Evolutionary conservation across 176 grass and related monocot species (phyloP), one percentile per base, ranked within the genome.

Genomic region (Neostapfia colusana): DNA sequence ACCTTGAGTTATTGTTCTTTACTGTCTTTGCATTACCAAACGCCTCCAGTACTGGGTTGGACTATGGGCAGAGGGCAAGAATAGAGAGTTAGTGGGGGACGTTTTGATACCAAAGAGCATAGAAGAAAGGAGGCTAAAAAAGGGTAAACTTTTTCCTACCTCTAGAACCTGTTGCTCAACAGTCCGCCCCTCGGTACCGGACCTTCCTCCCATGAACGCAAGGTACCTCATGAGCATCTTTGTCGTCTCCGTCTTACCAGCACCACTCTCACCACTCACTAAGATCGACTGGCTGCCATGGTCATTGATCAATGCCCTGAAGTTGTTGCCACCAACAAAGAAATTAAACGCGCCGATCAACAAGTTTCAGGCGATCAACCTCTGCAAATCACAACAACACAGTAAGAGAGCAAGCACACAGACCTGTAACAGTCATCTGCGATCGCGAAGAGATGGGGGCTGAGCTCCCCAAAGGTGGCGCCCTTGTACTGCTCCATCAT

Each of bases 401-500:
- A 16, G 12, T 67, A 25, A 11, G 7, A 35, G n/a, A 21, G 10
- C 79, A 65, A 41, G 20, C 69, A 21, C 58, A 26, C 58, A 17
- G 49, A 91, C 93, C 94, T 93, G 84, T 97, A 97, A 67, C 88
- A 93, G 69, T 86, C 82, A 72, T 97, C 94, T 7, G 91, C 94
- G 1, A 97, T 82, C 0, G 91, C 94, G 16, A 97, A 97, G 6
- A 93, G 87, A 76, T 97, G 94, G 0, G 94, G 94, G 77, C 91
- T 97, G 31, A 97, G 84, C 71, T 97, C 94, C 36, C 94, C 94
- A 38, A 97, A 89, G 16, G 81, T 48, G 70, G 94, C 91, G 4
- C 94, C 94, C 72, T 91, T 97, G 73, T 97, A 97, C 77, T 97
- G 91, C 83, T 91, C 88, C 94, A 97, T 97, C 94, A 93, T 97